A percentile compares a stretch with the other conserved stretches of the same genome.
Conservation (phyloP, 2,329 filamentous ascomycete genomes). For the Tolypocladium endophyticum region DNA sequence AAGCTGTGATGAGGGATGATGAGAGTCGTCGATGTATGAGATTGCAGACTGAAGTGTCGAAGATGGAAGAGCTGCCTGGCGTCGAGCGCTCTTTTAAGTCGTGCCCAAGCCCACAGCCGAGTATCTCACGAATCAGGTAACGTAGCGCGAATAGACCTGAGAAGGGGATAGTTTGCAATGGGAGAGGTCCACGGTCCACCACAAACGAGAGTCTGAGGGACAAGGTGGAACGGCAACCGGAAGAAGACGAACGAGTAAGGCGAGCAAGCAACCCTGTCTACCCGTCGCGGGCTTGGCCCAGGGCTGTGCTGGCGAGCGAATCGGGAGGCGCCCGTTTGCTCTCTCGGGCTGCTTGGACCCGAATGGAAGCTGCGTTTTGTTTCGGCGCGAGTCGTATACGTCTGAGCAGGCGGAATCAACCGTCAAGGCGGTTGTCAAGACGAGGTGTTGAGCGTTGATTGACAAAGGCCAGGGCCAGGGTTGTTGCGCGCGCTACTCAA, state of each 20-base stretch:
- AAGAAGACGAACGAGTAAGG: conserved; percentile 1
- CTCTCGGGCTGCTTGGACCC: neutral
- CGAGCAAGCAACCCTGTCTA: conserved; percentile 2
- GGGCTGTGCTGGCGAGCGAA: conserved; percentile 1
- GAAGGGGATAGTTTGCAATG: conserved; percentile 1
- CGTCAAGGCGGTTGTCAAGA: neutral
- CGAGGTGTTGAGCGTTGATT: neutral
- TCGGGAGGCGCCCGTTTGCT: conserved; percentile 1
- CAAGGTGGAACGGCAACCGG: conserved; percentile 2
- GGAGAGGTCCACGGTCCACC: neutral
- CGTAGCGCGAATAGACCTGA: neutral
- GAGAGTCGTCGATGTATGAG: neutral
- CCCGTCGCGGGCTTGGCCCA: neutral
- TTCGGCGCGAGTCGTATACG: conserved; percentile 1
- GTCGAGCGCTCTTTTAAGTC: neutral
- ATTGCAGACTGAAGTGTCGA: neutral
- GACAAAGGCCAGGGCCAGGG: neutral
- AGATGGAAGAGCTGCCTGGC: conserved; percentile 5
- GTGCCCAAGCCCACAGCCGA: neutral
- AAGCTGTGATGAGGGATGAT: neutral
- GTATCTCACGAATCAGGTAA: neutral
- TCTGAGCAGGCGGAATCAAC: neutral
- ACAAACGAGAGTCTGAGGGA: neutral
- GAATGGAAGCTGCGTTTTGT: neutral
- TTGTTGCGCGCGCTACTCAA: neutral